Percentiles rank a stretch among this genome's conserved stretches.
Conservation (phyloP, 768 basidiomycete species). For the Lactifluus subvellereus region DNA sequence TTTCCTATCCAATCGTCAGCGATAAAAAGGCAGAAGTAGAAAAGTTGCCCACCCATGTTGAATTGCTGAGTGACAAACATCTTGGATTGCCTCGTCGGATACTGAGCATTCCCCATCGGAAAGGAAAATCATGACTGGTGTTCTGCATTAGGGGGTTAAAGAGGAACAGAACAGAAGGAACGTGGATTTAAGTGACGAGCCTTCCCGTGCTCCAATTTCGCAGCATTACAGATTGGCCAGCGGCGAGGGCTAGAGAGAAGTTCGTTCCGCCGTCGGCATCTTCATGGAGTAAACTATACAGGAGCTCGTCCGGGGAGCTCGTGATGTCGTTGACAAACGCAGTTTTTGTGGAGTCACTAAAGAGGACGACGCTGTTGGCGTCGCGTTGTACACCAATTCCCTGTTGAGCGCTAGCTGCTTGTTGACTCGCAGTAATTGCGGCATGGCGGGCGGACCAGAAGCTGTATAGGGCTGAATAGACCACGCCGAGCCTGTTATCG, state of each 20-base stretch:
- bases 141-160: conserved; percentile 28
- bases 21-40: background rate
- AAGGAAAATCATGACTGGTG: conserved; percentile 28
- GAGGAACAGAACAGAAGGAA: background rate
- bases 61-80: conserved; percentile 39
- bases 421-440: conserved; percentile 30
- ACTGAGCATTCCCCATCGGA: too few relatives aligned
- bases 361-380: conserved; percentile 53
- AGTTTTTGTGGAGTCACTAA: conserved; percentile 29
- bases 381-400: conserved; percentile 35
- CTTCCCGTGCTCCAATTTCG: conserved; percentile 46
- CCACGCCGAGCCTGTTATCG: too few relatives aligned
- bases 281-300: conserved; percentile 35
- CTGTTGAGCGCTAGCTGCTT: conserved; percentile 17
- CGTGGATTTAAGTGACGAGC: conserved; percentile 26
- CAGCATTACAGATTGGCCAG: conserved; percentile 37
- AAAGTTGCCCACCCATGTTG: conserved; percentile 37
- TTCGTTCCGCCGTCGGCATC: conserved; percentile 38
- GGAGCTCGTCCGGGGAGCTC: conserved; percentile 40
- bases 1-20: background rate
- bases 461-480: too few relatives aligned
- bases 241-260: conserved; percentile 38
- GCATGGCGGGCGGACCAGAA: conserved; percentile 42
- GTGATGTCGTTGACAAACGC: conserved; percentile 42
- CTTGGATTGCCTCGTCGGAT: conserved; percentile 27